phyloP scores from a whole-genome alignment of 2,329 filamentous ascomycete genomes.

The Fusarium cyanostomum region DNA sequence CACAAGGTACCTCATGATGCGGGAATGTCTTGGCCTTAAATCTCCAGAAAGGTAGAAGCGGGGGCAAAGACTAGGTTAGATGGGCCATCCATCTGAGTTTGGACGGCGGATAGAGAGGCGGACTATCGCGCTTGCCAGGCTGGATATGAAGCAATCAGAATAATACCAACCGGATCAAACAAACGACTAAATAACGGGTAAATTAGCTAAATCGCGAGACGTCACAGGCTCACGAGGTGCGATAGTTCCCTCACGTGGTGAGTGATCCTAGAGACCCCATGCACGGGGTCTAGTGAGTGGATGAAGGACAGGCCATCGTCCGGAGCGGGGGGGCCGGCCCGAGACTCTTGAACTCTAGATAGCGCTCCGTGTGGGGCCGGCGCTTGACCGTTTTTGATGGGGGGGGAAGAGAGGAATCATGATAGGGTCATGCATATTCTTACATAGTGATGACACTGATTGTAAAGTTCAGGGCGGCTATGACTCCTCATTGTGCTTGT shows the following conservation, averaged over 20 bases:
- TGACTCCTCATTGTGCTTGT: not conserved
- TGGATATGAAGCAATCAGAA: conserved; percentile 10
- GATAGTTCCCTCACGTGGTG: not conserved
- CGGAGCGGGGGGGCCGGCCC: conserved; percentile 6
- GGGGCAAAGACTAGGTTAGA: conserved; percentile 23
- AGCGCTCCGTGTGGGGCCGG: conserved; percentile 19
- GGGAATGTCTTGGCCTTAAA: conserved; percentile 8
- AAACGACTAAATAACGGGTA: conserved; percentile 2
- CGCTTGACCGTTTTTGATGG: conserved; percentile 7
- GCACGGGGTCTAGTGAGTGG: conserved; percentile 19
- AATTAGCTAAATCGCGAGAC: not conserved
- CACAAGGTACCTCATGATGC: not conserved
- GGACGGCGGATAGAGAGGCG: conserved; percentile 13
- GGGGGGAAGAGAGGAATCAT: conserved; percentile 3
- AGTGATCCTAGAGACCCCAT: conserved; percentile 2
- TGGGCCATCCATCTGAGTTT: conserved; percentile 2
- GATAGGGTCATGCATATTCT: conserved; percentile 11
- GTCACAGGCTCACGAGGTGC: not conserved
- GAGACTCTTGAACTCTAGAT: conserved; percentile 3
- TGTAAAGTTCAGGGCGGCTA: not conserved
- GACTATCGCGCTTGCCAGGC: not conserved
- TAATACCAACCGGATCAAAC: conserved; percentile 10
- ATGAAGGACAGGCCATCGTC: not conserved
- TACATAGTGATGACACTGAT: conserved; percentile 5
- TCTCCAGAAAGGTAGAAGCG: conserved; percentile 14